Conservation (phyloP, 2,329 filamentous ascomycete species). For the Pezicula radicicola region DNA sequence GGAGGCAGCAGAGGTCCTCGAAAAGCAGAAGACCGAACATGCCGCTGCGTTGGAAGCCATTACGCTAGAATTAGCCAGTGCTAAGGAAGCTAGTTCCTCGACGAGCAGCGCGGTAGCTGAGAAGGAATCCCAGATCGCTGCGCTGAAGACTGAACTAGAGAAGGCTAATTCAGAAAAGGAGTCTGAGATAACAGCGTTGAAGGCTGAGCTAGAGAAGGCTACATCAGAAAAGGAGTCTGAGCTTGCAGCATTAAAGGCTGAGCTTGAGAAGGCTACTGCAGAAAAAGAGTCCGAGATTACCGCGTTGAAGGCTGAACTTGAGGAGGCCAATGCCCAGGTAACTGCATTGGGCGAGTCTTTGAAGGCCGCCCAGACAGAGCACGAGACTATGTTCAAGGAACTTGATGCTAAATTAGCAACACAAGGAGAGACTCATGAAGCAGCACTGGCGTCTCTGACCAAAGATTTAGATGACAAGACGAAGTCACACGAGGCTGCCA, state of each 20-base stretch:
- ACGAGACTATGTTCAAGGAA: constrained; percentile 43
- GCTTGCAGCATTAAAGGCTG: constrained; percentile 26
- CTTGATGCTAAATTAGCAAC: constrained; percentile 42
- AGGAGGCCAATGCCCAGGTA: constrained; percentile 35
- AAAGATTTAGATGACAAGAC: constrained; percentile 39
- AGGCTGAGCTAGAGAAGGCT: constrained; percentile 31
- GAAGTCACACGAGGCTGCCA: constrained; percentile 43
- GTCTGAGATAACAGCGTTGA: constrained; percentile 21
- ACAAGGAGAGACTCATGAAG: constrained; percentile 35
- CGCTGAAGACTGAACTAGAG: constrained; percentile 38
- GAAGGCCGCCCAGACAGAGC: constrained; percentile 47
- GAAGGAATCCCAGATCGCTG: constrained; percentile 29
- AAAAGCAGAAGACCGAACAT: constrained; percentile 46
- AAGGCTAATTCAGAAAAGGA: constrained; percentile 28
- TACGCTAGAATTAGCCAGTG: constrained; percentile 39
- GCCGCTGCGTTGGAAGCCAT: constrained; percentile 18
- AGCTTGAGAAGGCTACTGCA: constrained; percentile 37
- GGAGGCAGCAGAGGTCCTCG: constrained; percentile 42
- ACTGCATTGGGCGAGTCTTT: constrained; percentile 46
- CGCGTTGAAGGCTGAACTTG: constrained; percentile 32
- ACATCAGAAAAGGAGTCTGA: constrained; percentile 38
- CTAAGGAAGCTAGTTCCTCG: constrained; percentile 42
- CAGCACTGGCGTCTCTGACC: constrained; percentile 10
- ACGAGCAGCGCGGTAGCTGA: constrained; percentile 28
- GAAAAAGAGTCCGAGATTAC: constrained; percentile 40